These are phyloP conservation scores for Mytilinidion resinicola DNA, from an alignment of 495 filamentous ascomycete genomes.

Conservation along the genomic window DNA sequence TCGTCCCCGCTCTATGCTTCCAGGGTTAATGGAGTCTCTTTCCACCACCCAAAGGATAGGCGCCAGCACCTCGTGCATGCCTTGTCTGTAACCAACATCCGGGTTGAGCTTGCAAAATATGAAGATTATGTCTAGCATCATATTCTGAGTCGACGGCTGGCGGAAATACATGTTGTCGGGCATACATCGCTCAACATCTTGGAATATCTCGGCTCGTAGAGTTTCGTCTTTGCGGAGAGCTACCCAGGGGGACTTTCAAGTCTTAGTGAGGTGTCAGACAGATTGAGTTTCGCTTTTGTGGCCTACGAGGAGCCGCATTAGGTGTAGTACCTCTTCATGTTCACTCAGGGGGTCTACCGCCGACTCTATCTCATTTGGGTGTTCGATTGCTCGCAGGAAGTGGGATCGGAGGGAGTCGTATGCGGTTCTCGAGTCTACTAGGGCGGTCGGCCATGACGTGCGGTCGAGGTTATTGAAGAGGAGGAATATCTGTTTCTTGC, in stretches of 20 bases:
- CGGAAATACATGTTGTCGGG: slow-evolving; percentile 91
- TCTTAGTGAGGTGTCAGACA: slow-evolving; percentile 42
- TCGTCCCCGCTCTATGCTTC: slow-evolving; percentile 15
- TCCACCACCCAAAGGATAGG: slow-evolving; percentile 86
- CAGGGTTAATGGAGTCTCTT: slow-evolving; percentile 63
- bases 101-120: slow-evolving; percentile 91
- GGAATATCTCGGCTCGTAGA: slow-evolving; percentile 81
- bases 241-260: slow-evolving; percentile 78
- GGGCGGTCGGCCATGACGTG: slow-evolving; percentile 59
- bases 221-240: slow-evolving; percentile 75
- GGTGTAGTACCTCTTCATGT: slow-evolving; percentile 60
- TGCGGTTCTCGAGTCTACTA: slow-evolving; percentile 62
- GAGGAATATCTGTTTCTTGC: slow-evolving; percentile 60
- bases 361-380: slow-evolving; percentile 71
- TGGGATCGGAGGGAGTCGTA: slow-evolving; percentile 68
- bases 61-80: slow-evolving; percentile 93
- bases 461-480: slow-evolving; percentile 65
- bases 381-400: slow-evolving; percentile 70
- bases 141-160: slow-evolving; percentile 66
- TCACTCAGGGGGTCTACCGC: slow-evolving; percentile 80
- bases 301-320: neutral
- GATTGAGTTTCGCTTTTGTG: slow-evolving; percentile 8
- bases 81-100: slow-evolving; percentile 84
- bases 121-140: slow-evolving; percentile 84
- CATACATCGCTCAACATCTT: slow-evolving; percentile 89